These are phyloP conservation scores for Alternaria gaisen DNA, from an alignment of 2,329 filamentous ascomycete genomes.

Conservation along the genomic window DNA sequence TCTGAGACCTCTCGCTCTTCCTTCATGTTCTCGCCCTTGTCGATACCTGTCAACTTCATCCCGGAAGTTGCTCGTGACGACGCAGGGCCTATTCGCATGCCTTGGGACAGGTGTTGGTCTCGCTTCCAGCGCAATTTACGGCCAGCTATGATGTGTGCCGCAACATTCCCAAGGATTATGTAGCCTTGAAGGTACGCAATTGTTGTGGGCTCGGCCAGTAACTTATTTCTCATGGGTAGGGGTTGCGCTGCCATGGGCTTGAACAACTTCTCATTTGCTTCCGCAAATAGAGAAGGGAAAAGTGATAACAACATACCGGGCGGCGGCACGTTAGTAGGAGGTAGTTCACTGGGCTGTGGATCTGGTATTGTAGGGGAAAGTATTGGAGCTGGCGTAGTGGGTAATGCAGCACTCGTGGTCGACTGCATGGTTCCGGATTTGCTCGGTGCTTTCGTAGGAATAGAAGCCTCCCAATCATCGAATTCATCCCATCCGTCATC, in stretches of 20 bases:
- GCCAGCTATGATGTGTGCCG: constrained; percentile 83
- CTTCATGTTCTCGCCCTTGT: constrained; percentile 80
- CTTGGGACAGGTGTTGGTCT: constrained; percentile 82
- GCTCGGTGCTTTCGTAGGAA: constrained; percentile 21
- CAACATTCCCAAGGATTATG: constrained; percentile 69
- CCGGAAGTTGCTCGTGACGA: constrained; percentile 73
- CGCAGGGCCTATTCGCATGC: constrained; percentile 84
- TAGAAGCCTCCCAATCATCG: constrained; percentile 52
- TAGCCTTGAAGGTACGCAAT: constrained; percentile 71
- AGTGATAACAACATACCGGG: constrained; percentile 82
- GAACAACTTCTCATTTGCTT: constrained; percentile 71
- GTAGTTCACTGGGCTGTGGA: constrained; percentile 50
- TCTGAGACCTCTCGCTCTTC: constrained; percentile 88
- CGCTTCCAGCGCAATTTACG: constrained; percentile 90
- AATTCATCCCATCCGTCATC: constrained; percentile 59
- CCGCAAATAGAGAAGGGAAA: constrained; percentile 75
- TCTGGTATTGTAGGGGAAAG: constrained; percentile 34
- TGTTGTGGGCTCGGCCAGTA: constrained; percentile 70
- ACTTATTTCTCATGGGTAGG: constrained; percentile 66
- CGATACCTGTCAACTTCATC: constrained; percentile 90
- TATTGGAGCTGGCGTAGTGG: constrained; percentile 25
- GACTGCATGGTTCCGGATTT: constrained; percentile 11
- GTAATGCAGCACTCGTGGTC: not conserved
- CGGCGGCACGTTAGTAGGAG: constrained; percentile 88
- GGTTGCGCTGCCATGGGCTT: constrained; percentile 69